Evolutionary conservation across 2,329 filamentous ascomycete species (phyloP).

Genomic region (Cytospora schulzeri): DNA sequence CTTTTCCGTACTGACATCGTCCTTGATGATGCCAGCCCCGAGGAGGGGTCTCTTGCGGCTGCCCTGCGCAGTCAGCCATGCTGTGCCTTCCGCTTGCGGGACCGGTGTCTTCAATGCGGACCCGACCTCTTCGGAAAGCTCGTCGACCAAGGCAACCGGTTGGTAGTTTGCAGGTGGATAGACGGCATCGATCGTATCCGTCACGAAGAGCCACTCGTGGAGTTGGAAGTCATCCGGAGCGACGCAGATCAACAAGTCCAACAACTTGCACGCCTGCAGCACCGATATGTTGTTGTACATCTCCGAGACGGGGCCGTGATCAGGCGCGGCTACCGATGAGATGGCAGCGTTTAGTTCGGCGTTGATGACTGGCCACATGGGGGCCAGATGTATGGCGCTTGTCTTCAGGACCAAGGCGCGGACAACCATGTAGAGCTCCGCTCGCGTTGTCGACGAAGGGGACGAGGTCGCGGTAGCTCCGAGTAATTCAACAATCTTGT

Average conservation of each 20-base stretch:
- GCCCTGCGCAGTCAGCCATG: constrained; percentile 40
- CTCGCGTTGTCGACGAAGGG: constrained; percentile 84
- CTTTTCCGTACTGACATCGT: constrained; percentile 59
- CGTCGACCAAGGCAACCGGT: constrained; percentile 78
- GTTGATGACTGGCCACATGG: constrained; percentile 89
- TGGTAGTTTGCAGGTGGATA: constrained; percentile 74
- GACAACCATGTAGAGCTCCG: constrained; percentile 87
- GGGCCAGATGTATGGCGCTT: constrained; percentile 76
- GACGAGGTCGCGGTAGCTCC: constrained; percentile 84
- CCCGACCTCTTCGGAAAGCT: constrained; percentile 76
- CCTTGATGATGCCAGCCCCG: constrained; percentile 54
- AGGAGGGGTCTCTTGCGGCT: constrained; percentile 52
- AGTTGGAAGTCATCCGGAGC: constrained; percentile 96
- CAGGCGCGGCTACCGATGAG: constrained; percentile 70
- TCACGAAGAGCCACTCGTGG: constrained; percentile 97
- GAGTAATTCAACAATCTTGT: constrained; percentile 85
- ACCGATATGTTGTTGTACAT: constrained; percentile 76
- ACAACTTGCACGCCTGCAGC: constrained; percentile 89
- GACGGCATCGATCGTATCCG: constrained; percentile 94
- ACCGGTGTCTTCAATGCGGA: constrained; percentile 41
- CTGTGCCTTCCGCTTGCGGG: constrained; percentile 41
- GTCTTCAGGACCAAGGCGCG: constrained; percentile 80
- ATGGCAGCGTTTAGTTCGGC: constrained; percentile 81
- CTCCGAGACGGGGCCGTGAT: constrained; percentile 64
- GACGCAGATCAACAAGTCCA: constrained; percentile 84